Conservation (phyloP, 441 rosid species). For the Corymbia citriodora region DNA sequence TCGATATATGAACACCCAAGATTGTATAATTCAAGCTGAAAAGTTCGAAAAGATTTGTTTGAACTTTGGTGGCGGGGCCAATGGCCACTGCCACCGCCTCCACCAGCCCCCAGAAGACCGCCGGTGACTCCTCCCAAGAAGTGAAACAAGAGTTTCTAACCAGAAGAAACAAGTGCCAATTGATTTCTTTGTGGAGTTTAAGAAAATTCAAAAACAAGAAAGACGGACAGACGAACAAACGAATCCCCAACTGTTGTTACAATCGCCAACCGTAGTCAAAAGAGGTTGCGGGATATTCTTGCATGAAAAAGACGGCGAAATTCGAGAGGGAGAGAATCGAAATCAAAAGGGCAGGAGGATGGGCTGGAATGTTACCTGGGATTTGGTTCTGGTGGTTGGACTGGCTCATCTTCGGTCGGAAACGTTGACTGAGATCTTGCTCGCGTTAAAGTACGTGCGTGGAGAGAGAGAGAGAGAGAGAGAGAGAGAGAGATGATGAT, state of each 20-base stretch:
- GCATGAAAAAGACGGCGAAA: not conserved
- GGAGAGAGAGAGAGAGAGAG: not conserved
- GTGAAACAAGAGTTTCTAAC: not conserved
- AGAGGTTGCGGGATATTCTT: not conserved
- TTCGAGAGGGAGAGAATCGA: not conserved
- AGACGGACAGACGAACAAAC: not conserved
- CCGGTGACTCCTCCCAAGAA: not conserved
- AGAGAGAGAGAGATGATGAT: not conserved
- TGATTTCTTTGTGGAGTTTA: not conserved
- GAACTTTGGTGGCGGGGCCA: not conserved
- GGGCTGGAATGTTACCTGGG: not conserved
- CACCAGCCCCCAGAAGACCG: not conserved
- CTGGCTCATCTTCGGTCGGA: not conserved
- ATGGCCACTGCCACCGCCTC: not conserved
- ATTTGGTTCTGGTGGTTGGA: not conserved
- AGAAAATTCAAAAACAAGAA: not conserved
- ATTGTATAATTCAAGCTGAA: not conserved
- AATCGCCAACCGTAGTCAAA: not conserved
- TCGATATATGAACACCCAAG: not conserved
- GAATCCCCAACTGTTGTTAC: not conserved
- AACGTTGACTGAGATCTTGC: not conserved
- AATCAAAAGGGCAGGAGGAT: not conserved
- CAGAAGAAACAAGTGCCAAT: not conserved
- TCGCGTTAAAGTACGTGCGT: not conserved
- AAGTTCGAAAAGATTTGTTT: not conserved